Base-by-base conservation (phyloP, 2,329 filamentous ascomycete genomes). In the Sporothrix pallida region DNA sequence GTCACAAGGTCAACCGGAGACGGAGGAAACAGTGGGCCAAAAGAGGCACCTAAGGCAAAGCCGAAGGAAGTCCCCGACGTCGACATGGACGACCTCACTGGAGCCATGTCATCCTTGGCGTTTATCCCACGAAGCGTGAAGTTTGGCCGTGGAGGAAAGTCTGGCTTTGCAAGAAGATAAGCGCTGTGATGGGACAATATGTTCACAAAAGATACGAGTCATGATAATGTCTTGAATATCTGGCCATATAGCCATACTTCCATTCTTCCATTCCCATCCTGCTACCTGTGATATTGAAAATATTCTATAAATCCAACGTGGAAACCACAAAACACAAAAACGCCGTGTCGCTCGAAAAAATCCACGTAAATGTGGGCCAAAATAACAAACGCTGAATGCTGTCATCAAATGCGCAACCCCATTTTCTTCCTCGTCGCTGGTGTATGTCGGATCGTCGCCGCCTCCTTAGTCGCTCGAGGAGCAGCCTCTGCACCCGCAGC, bases 401-500 rank as follows among this genome's bases (percentile, higher is more conserved):
- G 65, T 52, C 46, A 52, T 52, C 31, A 68, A 15, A 37, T 37
- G 31, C 31, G 31, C 31, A 37, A 37, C 42, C 20, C 20, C 26
- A 12, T 5, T 54, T 10, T 54, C 15, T 5, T 48, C 13, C 3
- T 42, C 17, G 17, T 15, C n/a, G n/a, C 7, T 23, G 31, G 31
- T 37, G 31, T 37, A 37, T 37, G 31, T 37, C 7, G 4, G 4
- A 37, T 37, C 31, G 31, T 54, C 52, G 8, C 20, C 20, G 4
- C 9, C 8, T 26, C 13, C 20, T 50, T 52, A 74, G n/a, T 74
- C 73, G 46, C 73, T 74, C 26, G 73, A 74, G 17, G 93, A 89
- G 82, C 95, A 98, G 0, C 95, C 95, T 79, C 93, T 87, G 82
- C 96, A 99, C 9, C 96, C 96, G 82, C 96, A 99, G 83, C 89